Evolutionary conservation across 108 stramenopile species (phyloP).

Genomic region (Nitzschia sp.): DNA sequence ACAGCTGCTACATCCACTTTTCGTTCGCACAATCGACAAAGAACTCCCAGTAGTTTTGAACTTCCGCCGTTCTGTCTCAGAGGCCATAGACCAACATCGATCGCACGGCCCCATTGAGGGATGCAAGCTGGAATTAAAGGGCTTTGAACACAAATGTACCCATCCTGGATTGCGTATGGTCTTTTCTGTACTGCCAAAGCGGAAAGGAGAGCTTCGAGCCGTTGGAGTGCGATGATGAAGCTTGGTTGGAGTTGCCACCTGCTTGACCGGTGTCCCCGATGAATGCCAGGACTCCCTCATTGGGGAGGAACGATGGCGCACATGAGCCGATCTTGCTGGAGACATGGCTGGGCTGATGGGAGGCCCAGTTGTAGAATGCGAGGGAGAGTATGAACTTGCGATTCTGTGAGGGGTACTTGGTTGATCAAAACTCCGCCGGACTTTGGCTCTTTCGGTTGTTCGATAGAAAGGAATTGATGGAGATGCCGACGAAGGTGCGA

Average conservation of each 20-base stretch:
- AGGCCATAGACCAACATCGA: not conserved
- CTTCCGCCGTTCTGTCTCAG: not conserved
- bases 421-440: not conserved
- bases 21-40: not conserved
- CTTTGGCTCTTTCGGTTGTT: not conserved
- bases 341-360: not conserved
- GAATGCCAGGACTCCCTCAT: no score
- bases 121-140: not conserved
- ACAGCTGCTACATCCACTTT: constrained; percentile 2
- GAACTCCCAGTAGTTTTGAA: not conserved
- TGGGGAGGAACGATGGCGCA: not conserved
- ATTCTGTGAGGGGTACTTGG: constrained; percentile 1
- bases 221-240: not conserved
- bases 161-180: not conserved
- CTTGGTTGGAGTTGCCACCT: not conserved
- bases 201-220: not conserved
- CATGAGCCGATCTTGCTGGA: not conserved
- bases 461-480: not conserved
- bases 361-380: not conserved
- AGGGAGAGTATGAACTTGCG: not conserved
- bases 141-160: not conserved
- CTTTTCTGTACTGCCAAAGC: not conserved
- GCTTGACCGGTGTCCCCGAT: not conserved
- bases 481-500: not conserved
- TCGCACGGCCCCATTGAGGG: constrained; percentile 4